A percentile compares a stretch with the other conserved stretches of the same genome.
phyloP scores from a whole-genome alignment of 2,329 filamentous ascomycete genomes.

The Cordyceps tenuipes region DNA sequence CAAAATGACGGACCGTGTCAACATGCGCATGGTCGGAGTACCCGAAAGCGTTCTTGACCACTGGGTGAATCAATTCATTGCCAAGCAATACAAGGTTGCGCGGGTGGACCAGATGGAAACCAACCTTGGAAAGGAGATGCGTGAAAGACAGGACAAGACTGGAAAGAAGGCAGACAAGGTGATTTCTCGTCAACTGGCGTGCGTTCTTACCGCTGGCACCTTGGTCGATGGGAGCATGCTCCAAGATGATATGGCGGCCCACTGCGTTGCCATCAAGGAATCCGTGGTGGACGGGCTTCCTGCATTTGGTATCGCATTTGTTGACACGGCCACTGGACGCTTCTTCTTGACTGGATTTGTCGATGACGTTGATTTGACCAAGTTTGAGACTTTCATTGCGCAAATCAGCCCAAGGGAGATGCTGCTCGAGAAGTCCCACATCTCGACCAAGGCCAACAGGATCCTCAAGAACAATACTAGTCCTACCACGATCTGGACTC shows the following conservation, averaged over 20 bases:
- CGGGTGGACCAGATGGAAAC: slow-evolving; percentile 96
- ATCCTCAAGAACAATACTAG: slow-evolving; percentile 94
- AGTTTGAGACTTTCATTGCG: slow-evolving; percentile 93
- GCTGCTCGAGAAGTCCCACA: slow-evolving; percentile 74
- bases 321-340: slow-evolving; percentile 90
- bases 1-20: slow-evolving; percentile 94
- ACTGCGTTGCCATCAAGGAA: slow-evolving; percentile 92
- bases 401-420: slow-evolving; percentile 86
- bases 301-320: slow-evolving; percentile 84
- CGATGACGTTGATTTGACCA: slow-evolving; percentile 88
- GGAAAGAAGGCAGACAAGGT: slow-evolving; percentile 81
- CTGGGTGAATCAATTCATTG: slow-evolving; percentile 98
- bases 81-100: slow-evolving; percentile 95
- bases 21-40: slow-evolving; percentile 99
- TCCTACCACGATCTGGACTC: slow-evolving; percentile 91
- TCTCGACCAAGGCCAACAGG: slow-evolving; percentile 82
- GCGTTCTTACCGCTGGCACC: slow-evolving; percentile 85
- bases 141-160: slow-evolving; percentile 65
- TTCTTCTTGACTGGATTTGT: slow-evolving; percentile 90
- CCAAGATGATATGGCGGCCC: slow-evolving; percentile 95
- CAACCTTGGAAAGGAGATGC: slow-evolving; percentile 94
- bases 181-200: slow-evolving; percentile 82
- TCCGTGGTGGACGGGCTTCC: slow-evolving; percentile 64
- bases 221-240: slow-evolving; percentile 95
- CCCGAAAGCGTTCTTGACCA: slow-evolving; percentile 91